phyloP scores from a whole-genome alignment of 2,329 filamentous ascomycete species.

The Fusarium neocosmosporiellum region DNA sequence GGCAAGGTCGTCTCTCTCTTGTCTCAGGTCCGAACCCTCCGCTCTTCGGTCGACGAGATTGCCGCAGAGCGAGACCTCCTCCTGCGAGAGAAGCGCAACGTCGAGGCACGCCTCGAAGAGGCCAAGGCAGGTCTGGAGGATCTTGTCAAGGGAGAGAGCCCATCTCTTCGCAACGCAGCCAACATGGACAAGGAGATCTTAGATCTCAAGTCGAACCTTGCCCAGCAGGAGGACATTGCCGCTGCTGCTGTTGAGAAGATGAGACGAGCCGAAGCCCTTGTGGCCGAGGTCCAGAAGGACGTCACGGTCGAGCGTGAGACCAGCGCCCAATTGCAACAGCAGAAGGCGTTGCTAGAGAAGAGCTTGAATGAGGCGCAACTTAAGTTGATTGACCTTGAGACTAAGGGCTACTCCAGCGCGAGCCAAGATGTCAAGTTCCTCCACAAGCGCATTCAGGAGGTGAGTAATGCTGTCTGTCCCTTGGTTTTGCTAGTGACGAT shows the following conservation, averaged over 20 bases:
- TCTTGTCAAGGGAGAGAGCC: conserved; percentile 84
- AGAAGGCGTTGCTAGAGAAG: conserved; percentile 92
- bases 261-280: conserved; percentile 89
- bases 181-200: conserved; percentile 89
- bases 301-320: conserved; percentile 86
- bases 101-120: conserved; percentile 87
- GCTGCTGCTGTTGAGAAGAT: conserved; percentile 96
- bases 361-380: conserved; percentile 90
- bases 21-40: conserved; percentile 87
- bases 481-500: too few relatives aligned
- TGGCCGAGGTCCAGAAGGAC: conserved; percentile 92
- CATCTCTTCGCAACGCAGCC: conserved; percentile 89
- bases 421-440: conserved; percentile 96
- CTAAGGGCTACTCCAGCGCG: conserved; percentile 93
- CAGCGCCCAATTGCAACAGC: conserved; percentile 84
- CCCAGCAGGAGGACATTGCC: conserved; percentile 93
- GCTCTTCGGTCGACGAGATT: conserved; percentile 86
- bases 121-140: conserved; percentile 91
- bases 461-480: conserved; percentile 65
- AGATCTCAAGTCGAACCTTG: conserved; percentile 87
- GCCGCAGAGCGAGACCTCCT: conserved; percentile 86
- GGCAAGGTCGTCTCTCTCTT: conserved; percentile 90
- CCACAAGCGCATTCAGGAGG: conserved; percentile 94
- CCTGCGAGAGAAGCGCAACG: conserved; percentile 87
- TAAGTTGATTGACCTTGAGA: conserved; percentile 91